These are phyloP conservation scores for Lagenaria siceraria DNA, from an alignment of 306 rosid genomes.

Conservation along the genomic window DNA sequence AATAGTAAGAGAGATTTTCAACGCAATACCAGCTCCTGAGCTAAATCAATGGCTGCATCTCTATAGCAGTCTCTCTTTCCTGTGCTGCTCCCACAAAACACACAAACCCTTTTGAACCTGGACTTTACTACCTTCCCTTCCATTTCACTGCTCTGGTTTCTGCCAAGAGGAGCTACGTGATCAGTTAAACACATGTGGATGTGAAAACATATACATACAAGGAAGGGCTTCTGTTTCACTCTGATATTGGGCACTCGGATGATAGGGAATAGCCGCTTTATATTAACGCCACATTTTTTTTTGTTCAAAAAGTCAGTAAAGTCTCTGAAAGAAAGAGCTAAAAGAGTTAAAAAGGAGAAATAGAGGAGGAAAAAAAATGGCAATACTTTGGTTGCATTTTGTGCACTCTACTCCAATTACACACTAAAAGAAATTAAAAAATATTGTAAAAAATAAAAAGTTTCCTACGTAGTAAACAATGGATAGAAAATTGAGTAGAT, in stretches of 20 bases:
- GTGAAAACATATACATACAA: neutral
- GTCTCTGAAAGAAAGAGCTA: neutral
- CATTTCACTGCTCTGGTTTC: constrained; percentile 13
- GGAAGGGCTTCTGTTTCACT: neutral
- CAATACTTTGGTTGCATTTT: too few species aligned
- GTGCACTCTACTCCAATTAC: too few species aligned
- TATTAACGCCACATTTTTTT: neutral
- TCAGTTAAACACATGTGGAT: neutral
- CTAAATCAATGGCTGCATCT: constrained; percentile 47
- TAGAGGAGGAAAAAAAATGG: neutral
- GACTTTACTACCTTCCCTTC: constrained; percentile 25
- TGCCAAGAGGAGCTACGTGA: constrained; percentile 3
- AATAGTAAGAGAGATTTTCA: neutral
- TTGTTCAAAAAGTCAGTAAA: neutral
- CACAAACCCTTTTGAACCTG: constrained; percentile 39
- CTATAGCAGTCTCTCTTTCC: constrained; percentile 36
- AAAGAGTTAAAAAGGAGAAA: neutral
- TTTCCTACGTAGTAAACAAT: too few species aligned
- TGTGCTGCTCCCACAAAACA: constrained; percentile 45
- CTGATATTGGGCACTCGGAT: neutral
- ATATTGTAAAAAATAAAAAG: neutral
- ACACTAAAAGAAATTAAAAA: too few species aligned
- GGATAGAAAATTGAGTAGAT: too few species aligned
- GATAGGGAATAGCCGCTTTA: neutral
- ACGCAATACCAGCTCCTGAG: constrained; percentile 32